Evolutionary conservation across 106 monocot species (phyloP).

Genomic region (Agapanthus africanus): DNA sequence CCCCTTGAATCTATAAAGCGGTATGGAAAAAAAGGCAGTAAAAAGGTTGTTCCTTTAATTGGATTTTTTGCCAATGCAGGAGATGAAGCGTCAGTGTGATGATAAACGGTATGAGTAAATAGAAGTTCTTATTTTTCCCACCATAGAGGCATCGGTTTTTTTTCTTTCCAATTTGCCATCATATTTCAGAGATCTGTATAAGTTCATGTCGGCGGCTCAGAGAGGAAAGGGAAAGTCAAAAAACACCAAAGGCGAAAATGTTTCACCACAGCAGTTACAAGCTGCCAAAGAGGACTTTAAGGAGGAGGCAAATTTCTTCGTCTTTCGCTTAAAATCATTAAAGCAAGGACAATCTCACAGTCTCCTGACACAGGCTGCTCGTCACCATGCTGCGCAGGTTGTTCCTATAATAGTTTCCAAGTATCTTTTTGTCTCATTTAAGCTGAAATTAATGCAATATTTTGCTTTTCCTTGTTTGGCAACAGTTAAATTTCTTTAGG

Average conservation of each 20-base stretch:
- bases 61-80: slow-evolving; percentile 29
- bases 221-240: slow-evolving; percentile 63
- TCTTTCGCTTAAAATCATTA: slow-evolving; percentile 88
- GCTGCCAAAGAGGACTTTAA: slow-evolving; percentile 75
- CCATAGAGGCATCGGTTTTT: slow-evolving; percentile 6
- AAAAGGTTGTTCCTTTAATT: background rate
- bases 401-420: slow-evolving; percentile 7
- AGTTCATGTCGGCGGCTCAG: slow-evolving; percentile 54
- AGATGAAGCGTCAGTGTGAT: slow-evolving; percentile 87
- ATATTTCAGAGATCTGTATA: slow-evolving; percentile 51
- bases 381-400: slow-evolving; percentile 97
- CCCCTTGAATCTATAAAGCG: background rate
- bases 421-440: background rate
- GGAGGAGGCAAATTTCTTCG: slow-evolving; percentile 78
- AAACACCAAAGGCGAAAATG: slow-evolving; percentile 45
- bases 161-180: background rate
- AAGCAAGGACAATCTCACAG: slow-evolving; percentile 94
- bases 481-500: slow-evolving; percentile 73
- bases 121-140: background rate
- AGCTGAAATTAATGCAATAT: background rate
- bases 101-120: slow-evolving; percentile 49
- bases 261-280: slow-evolving; percentile 56
- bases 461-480: background rate
- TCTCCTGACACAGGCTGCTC: slow-evolving; percentile 81
- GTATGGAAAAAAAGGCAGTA: background rate